Base-by-base conservation (phyloP, 1,284 basidiomycete species). In the Sphaerobolus stellatus region DNA sequence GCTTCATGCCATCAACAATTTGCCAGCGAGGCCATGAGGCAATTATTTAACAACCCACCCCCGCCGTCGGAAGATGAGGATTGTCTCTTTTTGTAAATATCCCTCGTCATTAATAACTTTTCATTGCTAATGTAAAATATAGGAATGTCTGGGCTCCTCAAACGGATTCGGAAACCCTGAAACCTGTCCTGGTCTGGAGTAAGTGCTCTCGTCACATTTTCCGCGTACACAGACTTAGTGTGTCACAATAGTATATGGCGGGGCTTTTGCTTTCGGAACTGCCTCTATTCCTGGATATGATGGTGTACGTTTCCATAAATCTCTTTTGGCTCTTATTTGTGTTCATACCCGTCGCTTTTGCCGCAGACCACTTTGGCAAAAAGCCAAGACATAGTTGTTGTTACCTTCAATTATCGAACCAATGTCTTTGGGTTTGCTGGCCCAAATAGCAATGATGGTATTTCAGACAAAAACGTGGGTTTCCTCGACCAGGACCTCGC, bases 401-500 rank as follows among this genome's bases (percentile, higher is more conserved):
- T 62, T 11, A 52, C 59, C 5, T 50, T 54, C 5, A 61, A 60
- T 41, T 60, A 60, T 33, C 60, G 57, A 24, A 61, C 60, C 3
- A 60, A 59, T 40, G 57, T 56, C 3, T 61, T 61, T 28, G 56
- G 60, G 5, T 60, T 61, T 47, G 57, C 59, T 7, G 52, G 38
- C 2, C 53, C 30, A 31, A 50, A 16, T 22, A n/a, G n/a, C n/a
- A n/a, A n/a, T n/a, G n/a, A n/a, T n/a, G n/a, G n/a, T n/a, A n/a
- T n/a, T n/a, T 7, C 52, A 57, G 29, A 43, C 13, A 46, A 54
- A 30, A 80, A 81, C 58, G 64, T 79, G 5, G 78, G 71, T 2
- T 60, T 79, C 24, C 73, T 67, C 48, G 78, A 81, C 56, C 70
- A 79, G 49, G 60, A 75, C 18, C 60, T 68, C 0, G 78, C 76